A percentile compares a stretch with the other conserved stretches of the same genome.
phyloP scores from a whole-genome alignment of 495 filamentous ascomycete genomes.

The Podospora pseudopauciseta region DNA sequence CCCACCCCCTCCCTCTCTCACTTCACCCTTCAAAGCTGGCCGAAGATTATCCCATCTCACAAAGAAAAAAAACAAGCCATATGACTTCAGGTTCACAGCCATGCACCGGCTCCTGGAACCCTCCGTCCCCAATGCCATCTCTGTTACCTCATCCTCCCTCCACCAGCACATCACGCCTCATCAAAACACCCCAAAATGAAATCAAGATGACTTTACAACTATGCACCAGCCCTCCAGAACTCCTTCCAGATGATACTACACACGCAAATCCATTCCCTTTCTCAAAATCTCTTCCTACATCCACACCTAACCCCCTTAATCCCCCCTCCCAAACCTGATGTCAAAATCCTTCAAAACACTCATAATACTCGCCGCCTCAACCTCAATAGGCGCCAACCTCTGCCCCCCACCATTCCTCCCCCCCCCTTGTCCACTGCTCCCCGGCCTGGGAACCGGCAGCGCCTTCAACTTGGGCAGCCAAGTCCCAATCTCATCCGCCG shows the following conservation, averaged over 20 bases:
- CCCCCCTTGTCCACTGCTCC: conserved; percentile 10
- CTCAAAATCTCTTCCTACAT: too few species aligned
- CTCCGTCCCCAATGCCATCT: too few species aligned
- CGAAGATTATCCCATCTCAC: too few species aligned
- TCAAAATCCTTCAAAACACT: conserved; percentile 80
- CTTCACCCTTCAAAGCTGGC: not conserved
- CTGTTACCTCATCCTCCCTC: too few species aligned
- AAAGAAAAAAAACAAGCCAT: too few species aligned
- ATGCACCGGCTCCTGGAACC: too few species aligned
- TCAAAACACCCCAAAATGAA: not conserved
- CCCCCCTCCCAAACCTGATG: conserved; percentile 60
- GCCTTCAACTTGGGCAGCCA: conserved; percentile 74
- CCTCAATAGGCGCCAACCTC: conserved; percentile 63
- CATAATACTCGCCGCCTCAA: conserved; percentile 86
- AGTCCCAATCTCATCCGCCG: conserved; percentile 66
- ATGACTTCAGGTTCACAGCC: too few species aligned
- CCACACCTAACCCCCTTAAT: conserved; percentile 13
- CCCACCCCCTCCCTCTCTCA: not conserved
- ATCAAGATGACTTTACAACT: conserved; percentile 21
- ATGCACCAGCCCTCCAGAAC: conserved; percentile 18
- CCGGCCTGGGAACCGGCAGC: conserved; percentile 36
- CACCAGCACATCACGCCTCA: not conserved
- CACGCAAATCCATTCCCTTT: too few species aligned
- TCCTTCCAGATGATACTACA: too few species aligned
- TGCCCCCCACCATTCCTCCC: conserved; percentile 18